These are phyloP conservation scores for Steccherinum ochraceum DNA, from an alignment of 768 basidiomycete species.

Conservation along the genomic window DNA sequence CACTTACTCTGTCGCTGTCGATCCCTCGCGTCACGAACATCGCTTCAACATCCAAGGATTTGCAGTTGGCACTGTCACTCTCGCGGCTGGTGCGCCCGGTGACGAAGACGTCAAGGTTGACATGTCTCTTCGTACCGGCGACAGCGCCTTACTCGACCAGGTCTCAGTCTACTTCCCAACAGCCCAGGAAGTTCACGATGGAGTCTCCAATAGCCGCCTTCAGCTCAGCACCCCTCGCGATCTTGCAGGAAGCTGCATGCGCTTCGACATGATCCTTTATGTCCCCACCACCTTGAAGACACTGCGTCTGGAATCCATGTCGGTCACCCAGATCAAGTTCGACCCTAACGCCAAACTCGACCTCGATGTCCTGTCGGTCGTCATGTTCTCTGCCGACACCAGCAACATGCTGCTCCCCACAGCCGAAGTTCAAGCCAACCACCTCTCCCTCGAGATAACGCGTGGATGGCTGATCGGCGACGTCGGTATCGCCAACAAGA, in stretches of 20 bases:
- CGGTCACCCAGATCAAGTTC: constrained; percentile 43
- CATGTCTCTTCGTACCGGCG: constrained; percentile 38
- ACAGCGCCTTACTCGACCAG: constrained; percentile 33
- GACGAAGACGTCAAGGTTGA: constrained; percentile 42
- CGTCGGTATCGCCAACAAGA: constrained; percentile 35
- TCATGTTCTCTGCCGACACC: constrained; percentile 29
- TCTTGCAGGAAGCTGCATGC: constrained; percentile 34
- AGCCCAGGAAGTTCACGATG: constrained; percentile 24
- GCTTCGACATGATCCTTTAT: constrained; percentile 47
- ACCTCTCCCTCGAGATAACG: constrained; percentile 37
- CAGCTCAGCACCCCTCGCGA: constrained; percentile 31
- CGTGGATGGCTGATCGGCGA: constrained; percentile 60
- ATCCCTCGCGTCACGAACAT: constrained; percentile 31
- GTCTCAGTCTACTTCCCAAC: constrained; percentile 32
- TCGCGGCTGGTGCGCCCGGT: constrained; percentile 37
- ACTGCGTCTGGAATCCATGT: constrained; percentile 38
- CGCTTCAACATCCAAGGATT: constrained; percentile 40
- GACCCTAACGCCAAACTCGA: constrained; percentile 35
- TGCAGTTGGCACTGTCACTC: constrained; percentile 43
- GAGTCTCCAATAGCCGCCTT: constrained; percentile 30
- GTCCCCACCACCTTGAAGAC: constrained; percentile 45
- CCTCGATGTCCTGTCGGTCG: constrained; percentile 40
- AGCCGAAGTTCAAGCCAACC: constrained; percentile 32
- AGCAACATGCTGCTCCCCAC: constrained; percentile 44
- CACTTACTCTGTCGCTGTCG: constrained; percentile 33